Conservation (phyloP, 129 eudicot species). For the Artemisia argyi region DNA sequence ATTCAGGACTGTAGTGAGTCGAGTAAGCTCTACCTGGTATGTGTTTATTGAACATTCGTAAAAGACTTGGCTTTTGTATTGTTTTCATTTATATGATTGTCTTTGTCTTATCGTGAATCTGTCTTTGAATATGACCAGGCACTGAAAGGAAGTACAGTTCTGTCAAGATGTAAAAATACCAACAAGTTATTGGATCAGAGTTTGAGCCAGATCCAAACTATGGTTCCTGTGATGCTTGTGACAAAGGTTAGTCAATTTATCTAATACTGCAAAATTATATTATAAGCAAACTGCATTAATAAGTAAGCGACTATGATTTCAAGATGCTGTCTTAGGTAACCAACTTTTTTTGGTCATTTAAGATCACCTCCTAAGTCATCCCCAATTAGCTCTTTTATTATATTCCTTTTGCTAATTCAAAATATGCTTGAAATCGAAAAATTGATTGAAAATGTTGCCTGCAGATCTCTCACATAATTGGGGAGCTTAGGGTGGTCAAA, state of each 20-base stretch:
- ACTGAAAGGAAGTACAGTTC: slow-evolving; percentile 59
- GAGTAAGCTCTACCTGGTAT: slow-evolving; percentile 89
- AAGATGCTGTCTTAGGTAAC: background rate
- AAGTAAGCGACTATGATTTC: no score
- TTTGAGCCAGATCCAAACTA: slow-evolving; percentile 58
- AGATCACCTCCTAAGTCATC: no score
- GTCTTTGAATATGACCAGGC: slow-evolving; percentile 54
- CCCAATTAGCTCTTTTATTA: background rate
- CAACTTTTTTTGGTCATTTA: background rate
- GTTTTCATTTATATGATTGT: slow-evolving; percentile 7
- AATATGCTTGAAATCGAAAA: background rate
- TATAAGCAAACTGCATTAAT: background rate
- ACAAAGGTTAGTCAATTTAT: slow-evolving; percentile 53
- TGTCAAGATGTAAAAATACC: slow-evolving; percentile 60
- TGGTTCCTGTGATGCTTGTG: slow-evolving; percentile 73
- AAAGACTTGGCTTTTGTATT: no score
- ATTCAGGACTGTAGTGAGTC: slow-evolving; percentile 66
- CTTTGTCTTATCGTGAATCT: background rate
- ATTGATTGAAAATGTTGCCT: slow-evolving; percentile 22
- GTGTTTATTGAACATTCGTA: slow-evolving; percentile 7
- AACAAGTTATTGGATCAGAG: slow-evolving; percentile 50
- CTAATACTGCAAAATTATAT: background rate
- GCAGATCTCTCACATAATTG: slow-evolving; percentile 59
- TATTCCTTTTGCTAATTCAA: background rate
- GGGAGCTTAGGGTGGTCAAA: slow-evolving; percentile 38